Conservation (phyloP, 129 eudicot genomes). For the Artemisia annua region DNA sequence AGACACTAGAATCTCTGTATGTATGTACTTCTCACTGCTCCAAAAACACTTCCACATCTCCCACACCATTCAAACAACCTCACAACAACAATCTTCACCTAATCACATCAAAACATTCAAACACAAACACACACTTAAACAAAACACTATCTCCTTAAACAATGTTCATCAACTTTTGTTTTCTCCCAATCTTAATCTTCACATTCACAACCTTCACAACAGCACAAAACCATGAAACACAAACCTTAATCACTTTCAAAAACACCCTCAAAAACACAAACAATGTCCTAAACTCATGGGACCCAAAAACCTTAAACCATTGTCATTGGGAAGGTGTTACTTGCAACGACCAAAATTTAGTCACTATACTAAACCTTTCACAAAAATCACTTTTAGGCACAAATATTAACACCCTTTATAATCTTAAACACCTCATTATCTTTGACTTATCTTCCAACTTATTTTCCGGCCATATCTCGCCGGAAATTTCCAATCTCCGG, state of each 20-base stretch:
- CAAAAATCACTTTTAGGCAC: conserved; percentile 39
- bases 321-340: conserved; percentile 64
- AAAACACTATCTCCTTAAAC: not conserved
- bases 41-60: conserved; percentile 1
- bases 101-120: conserved; percentile 7
- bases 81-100: conserved; percentile 4
- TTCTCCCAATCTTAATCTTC: not conserved
- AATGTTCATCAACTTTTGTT: conserved; percentile 7
- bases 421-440: conserved; percentile 37
- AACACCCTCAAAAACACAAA: conserved; percentile 31
- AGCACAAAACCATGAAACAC: conserved; percentile 26
- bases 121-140: not conserved
- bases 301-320: conserved; percentile 20
- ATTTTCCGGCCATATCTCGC: conserved; percentile 37
- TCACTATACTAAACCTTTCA: conserved; percentile 46
- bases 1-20: conserved; percentile 11
- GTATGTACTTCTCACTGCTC: conserved; percentile 8
- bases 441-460: conserved; percentile 57
- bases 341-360: conserved; percentile 38
- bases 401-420: conserved; percentile 36
- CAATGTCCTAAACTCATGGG: conserved; percentile 50
- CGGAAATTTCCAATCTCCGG: conserved; percentile 27
- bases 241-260: conserved; percentile 46
- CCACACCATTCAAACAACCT: not conserved
- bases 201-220: not conserved